A percentile compares a stretch with the other conserved stretches of the same genome.
phyloP scores from a whole-genome alignment of 192 early-diverging fungal genomes.

The Coemansia sp. region DNA sequence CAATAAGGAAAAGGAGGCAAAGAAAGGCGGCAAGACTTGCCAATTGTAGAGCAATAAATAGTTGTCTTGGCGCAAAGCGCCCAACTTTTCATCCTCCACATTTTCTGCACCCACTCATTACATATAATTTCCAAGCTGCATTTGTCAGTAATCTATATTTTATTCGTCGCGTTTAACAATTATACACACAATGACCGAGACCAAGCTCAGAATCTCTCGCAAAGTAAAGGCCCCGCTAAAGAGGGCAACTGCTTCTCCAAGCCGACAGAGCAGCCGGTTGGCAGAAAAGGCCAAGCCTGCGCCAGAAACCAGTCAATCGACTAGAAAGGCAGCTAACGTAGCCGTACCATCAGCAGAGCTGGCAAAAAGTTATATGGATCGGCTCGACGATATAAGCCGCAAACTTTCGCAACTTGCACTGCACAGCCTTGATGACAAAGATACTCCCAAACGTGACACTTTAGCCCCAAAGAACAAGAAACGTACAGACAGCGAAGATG shows the following conservation, averaged over 20 bases:
- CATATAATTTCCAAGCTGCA: neutral
- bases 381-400: constrained; percentile 20
- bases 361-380: constrained; percentile 11
- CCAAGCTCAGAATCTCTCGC: neutral
- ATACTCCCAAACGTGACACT: neutral
- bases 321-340: neutral
- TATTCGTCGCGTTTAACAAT: neutral
- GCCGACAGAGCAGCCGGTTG: constrained; percentile 25
- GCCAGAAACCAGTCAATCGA: neutral
- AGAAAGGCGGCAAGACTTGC: neutral
- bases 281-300: constrained; percentile 12
- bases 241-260: constrained; percentile 7
- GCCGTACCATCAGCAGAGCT: neutral
- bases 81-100: neutral
- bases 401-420: constrained; percentile 23
- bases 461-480: neutral
- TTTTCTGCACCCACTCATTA: neutral
- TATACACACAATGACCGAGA: constrained; percentile 2
- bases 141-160: neutral
- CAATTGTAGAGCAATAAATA: neutral
- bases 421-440: neutral
- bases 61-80: neutral
- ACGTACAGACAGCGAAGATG: neutral
- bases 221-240: constrained; percentile 6
- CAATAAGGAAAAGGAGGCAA: neutral